phyloP scores from a whole-genome alignment of 805 yeast species.

The Babjeviella inositovora region DNA sequence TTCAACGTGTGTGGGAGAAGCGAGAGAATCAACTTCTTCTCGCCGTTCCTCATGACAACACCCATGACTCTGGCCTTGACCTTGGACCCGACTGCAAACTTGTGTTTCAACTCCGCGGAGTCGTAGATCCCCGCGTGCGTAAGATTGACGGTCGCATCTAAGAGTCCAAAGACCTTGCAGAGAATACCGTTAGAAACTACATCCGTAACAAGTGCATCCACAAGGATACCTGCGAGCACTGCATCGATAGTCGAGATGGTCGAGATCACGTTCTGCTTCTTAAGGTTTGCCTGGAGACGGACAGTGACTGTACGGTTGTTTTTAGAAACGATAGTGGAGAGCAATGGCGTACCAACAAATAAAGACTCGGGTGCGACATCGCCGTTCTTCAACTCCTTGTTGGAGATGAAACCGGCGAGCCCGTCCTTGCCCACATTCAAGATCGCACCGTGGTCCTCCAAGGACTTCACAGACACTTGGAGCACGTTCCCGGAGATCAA shows the following conservation, averaged over 20 bases:
- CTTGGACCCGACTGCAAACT: constrained; percentile 50
- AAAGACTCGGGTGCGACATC: constrained; percentile 17
- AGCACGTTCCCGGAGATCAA: constrained; percentile 41
- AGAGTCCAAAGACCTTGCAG: constrained; percentile 61
- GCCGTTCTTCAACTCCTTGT: constrained; percentile 37
- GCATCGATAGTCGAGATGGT: constrained; percentile 65
- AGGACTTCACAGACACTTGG: constrained; percentile 63
- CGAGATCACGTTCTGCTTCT: constrained; percentile 28
- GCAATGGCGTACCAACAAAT: constrained; percentile 50
- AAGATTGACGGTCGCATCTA: constrained; percentile 53
- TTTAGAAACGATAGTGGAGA: constrained; percentile 34
- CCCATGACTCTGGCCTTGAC: constrained; percentile 61
- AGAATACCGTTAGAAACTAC: constrained; percentile 44
- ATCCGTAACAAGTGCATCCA: constrained; percentile 56
- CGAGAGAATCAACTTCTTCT: constrained; percentile 51
- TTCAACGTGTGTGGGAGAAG: constrained; percentile 34
- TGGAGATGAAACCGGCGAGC: constrained; percentile 58
- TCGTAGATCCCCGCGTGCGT: constrained; percentile 45
- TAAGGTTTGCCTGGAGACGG: constrained; percentile 23
- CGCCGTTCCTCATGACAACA: constrained; percentile 25
- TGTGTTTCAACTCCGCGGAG: constrained; percentile 33
- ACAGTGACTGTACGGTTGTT: constrained; percentile 44
- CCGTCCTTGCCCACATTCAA: constrained; percentile 50
- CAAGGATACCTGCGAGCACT: constrained; percentile 71
- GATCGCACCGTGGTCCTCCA: constrained; percentile 88